These are phyloP conservation scores for Pseudogymnoascus sp. DNA, from an alignment of 2,329 filamentous ascomycete species.

Conservation along the genomic window DNA sequence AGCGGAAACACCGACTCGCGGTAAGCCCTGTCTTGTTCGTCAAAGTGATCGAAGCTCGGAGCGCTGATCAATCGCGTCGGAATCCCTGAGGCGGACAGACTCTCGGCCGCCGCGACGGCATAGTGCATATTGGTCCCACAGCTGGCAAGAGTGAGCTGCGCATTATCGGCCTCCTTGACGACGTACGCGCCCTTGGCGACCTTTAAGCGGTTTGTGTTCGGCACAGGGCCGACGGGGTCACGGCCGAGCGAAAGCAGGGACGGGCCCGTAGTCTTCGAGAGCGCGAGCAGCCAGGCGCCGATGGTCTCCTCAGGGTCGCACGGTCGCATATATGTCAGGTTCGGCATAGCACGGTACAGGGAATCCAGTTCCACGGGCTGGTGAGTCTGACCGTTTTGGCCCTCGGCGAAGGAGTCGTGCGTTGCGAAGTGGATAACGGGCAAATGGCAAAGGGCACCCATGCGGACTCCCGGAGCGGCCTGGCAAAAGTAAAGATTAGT, in stretches of 20 bases:
- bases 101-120: not conserved
- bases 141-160: not conserved
- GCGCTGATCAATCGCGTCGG: not conserved
- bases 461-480: constrained; percentile 36
- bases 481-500: constrained; percentile 16
- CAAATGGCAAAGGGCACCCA: constrained; percentile 36
- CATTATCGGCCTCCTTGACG: not conserved
- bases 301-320: constrained; percentile 28
- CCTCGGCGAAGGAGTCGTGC: constrained; percentile 37
- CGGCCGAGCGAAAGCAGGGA: not conserved
- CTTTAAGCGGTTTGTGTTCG: not conserved
- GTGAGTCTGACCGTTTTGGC: constrained; percentile 43
- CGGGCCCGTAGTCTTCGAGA: constrained; percentile 14
- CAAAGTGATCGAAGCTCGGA: not conserved
- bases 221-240: not conserved
- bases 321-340: constrained; percentile 37
- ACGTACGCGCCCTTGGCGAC: not conserved
- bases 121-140: not conserved
- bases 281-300: constrained; percentile 31
- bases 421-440: constrained; percentile 37
- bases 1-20: not conserved
- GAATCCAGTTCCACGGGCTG: constrained; percentile 46
- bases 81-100: not conserved
- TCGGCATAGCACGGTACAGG: constrained; percentile 38
- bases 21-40: not conserved